Base-by-base conservation (phyloP, 2,329 filamentous ascomycete species). In the Fusarium dimerum region DNA sequence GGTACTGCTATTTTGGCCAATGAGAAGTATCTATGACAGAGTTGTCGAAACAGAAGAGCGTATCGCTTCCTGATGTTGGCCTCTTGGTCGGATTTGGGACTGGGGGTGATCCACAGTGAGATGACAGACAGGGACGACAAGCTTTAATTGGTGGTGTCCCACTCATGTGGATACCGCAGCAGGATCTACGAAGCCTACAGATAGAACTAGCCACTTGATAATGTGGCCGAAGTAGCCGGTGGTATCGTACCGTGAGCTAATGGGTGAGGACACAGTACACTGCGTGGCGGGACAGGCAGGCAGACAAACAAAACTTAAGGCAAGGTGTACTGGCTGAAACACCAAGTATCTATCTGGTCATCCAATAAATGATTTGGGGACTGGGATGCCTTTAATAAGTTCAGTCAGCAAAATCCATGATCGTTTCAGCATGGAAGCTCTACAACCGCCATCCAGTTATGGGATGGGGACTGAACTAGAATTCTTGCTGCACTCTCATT, bases 341-440 rank as follows among this genome's bases (percentile, higher is more conserved):
- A 7, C 20, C 20, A 26, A 26, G 7, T 26, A 26, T 7, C 20
- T 26, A 26, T 7, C 20, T 26, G 20, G 5, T 26, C 20, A 26
- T 26, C 20, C 20, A 26, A 26, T 26, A 26, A 26, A 7, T 26
- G 20, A 26, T 26, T 26, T 7, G 7, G 20, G 20, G 4, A 26
- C 20, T 7, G 20, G 20, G 20, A 26, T 26, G 4, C 7, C 20
- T 5, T 26, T 4, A 26, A 54, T 39, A 20, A 36, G 43, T 41
- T 40, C 52, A 58, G 53, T 61, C 45, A 53, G 53, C 53, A 60
- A 52, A 55, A 56, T 55, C 48, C 51, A 62, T 63, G 45, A 52
- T 50, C 49, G 61, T 59, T 62, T 57, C 54, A 54, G 52, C 42
- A 52, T 47, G 55, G 52, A 52, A 52, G 48, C 20, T 26, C 5